These are phyloP conservation scores for Diversispora eburnea DNA, from an alignment of 192 early-diverging fungal species.

Conservation along the genomic window DNA sequence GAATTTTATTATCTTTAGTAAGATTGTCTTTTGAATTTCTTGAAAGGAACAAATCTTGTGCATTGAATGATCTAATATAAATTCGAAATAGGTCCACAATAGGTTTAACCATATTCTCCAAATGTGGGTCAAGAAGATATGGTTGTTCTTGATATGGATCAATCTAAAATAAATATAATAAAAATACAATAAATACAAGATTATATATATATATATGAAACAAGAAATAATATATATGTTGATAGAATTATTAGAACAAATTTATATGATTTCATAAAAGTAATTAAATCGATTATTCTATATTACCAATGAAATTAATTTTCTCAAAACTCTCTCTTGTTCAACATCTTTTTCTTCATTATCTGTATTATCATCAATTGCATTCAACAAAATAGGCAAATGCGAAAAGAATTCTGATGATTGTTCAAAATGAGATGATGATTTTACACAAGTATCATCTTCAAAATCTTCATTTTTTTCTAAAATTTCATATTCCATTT, in stretches of 20 bases:
- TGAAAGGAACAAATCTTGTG: background rate
- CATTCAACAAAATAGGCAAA: conserved; percentile 1
- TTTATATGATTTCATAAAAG: background rate
- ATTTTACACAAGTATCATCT: conserved; percentile 11
- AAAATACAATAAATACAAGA: background rate
- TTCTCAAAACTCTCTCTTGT: conserved; percentile 18
- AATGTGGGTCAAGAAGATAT: conserved; percentile 68
- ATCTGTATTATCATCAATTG: background rate
- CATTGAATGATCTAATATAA: conserved; percentile 31
- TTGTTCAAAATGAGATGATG: conserved; percentile 22
- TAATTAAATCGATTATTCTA: background rate
- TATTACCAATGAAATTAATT: conserved; percentile 19
- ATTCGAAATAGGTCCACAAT: conserved; percentile 52
- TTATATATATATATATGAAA: background rate
- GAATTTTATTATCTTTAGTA: conserved; percentile 24
- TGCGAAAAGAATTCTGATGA: conserved; percentile 18
- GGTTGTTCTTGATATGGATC: conserved; percentile 72
- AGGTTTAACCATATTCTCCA: conserved; percentile 64
- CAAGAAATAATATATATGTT: background rate
- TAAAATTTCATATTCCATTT: conserved; percentile 9
- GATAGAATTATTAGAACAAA: background rate
- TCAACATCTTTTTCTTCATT: conserved; percentile 1
- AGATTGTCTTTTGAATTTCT: conserved; percentile 31
- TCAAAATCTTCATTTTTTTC: background rate
- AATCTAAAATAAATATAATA: conserved; percentile 35